These are phyloP conservation scores for Massarina eburnea DNA, from an alignment of 2,329 filamentous ascomycete genomes.

Conservation along the genomic window DNA sequence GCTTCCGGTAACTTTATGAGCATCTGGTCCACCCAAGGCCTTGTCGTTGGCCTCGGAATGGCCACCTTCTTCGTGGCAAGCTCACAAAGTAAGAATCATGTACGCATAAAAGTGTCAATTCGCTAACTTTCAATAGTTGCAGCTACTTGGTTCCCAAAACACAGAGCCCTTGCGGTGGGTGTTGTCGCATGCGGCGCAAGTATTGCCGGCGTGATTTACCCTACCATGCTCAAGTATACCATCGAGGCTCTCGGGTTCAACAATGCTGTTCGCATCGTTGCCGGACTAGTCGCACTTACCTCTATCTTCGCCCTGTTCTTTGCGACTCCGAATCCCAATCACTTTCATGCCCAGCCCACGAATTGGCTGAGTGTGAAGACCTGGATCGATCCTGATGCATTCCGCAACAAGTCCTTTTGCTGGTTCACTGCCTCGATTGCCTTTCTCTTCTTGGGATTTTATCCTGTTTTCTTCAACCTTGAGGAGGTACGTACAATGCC, in stretches of 20 bases:
- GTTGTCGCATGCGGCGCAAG: constrained; percentile 55
- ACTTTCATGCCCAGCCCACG: constrained; percentile 42
- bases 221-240: constrained; percentile 50
- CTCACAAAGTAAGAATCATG: constrained; percentile 47
- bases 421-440: constrained; percentile 50
- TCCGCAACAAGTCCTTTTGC: constrained; percentile 46
- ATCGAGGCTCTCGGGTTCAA: constrained; percentile 49
- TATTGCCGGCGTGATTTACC: constrained; percentile 51
- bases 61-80: constrained; percentile 56
- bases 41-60: constrained; percentile 53
- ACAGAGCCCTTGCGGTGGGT: constrained; percentile 52
- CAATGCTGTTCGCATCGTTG: constrained; percentile 46
- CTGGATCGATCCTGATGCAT: constrained; percentile 50
- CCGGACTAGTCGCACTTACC: constrained; percentile 45
- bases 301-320: constrained; percentile 47
- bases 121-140: constrained; percentile 45
- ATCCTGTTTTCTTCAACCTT: constrained; percentile 56
- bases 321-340: constrained; percentile 47
- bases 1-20: constrained; percentile 44
- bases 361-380: constrained; percentile 42
- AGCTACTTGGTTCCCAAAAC: constrained; percentile 52
- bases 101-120: neutral
- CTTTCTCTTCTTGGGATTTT: constrained; percentile 55
- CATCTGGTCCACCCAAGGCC: constrained; percentile 52
- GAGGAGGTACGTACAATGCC: constrained; percentile 44